Base-by-base conservation (phyloP, 257 asterid species). In the Solanum bulbocastanum region DNA sequence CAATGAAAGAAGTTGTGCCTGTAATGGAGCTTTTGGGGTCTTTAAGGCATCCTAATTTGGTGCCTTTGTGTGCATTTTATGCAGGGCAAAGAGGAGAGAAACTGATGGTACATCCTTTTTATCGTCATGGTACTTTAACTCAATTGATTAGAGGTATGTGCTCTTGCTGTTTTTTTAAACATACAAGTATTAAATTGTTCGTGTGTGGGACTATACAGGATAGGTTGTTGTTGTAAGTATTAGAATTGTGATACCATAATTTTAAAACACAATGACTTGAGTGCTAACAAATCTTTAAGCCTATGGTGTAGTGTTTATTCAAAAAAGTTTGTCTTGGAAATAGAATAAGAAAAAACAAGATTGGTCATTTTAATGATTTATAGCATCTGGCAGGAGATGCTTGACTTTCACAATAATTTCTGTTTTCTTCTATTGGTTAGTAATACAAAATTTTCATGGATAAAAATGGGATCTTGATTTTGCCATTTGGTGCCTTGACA, bases 11-110 rank as follows among this genome's bases (percentile, higher is more conserved):
- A 91, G 92, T 94, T 42, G 68, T 94, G 86, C 93, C 95, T 5
- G 68, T 94, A 65, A 90, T 96, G 25, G 94, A 94, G 92, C 22
- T 94, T 88, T 86, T 96, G 91, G 99, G 99, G 85, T 90, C 94
- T 27, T 33, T 94, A 8, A 93, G 96, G 93, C 98, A 96, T 84
- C 94, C 92, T 1, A 94, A 94, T 92, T 93, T 96, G 95, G 98
- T 94, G 62, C 97, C 98, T 75, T 84, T 96, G 58, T 86, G 25
- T 87, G 99, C 98, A 44, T 96, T 95, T 91, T 96, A 95, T 91
- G 98, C 98, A 15, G 99, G 99, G 23, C 87, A 93, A 0, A 92
- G 94, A 89, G 98, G 97, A 83, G 99, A 96, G 91, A 95, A 95
- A 90, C 93, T 96, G 73, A 91, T 95, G 95, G 95, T 94, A 91